Evolutionary conservation across 257 asterid species (phyloP).

Genomic region (Marsdenia floribunda): DNA sequence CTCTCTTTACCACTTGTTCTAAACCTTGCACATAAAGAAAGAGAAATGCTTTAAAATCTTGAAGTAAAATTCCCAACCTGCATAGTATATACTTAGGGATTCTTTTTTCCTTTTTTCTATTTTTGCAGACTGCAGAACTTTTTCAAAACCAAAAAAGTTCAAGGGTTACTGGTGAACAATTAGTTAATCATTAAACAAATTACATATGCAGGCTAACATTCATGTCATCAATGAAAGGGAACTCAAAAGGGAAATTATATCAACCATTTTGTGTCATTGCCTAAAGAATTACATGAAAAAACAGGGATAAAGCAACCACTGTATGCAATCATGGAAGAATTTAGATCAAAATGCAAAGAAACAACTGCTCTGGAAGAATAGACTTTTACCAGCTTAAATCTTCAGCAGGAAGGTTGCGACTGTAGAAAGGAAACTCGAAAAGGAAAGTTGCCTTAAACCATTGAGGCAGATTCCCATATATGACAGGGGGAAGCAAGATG

Average conservation of each 20-base stretch:
- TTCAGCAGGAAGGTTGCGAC: conserved; percentile 63
- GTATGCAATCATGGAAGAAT: neutral
- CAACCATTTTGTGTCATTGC: no score
- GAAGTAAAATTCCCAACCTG: neutral
- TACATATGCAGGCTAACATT: no score
- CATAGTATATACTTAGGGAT: neutral
- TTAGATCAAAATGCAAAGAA: neutral
- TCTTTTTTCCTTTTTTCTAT: neutral
- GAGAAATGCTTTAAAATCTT: neutral
- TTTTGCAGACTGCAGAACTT: no score
- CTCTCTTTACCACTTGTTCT: conserved; percentile 26
- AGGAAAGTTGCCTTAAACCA: conserved; percentile 69
- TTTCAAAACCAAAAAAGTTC: no score
- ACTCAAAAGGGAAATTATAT: no score
- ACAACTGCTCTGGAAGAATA: neutral
- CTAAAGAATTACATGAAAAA: neutral
- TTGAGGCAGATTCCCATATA: conserved; percentile 60
- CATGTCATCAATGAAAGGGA: neutral
- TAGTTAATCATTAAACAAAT: no score
- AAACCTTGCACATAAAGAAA: conserved; percentile 30
- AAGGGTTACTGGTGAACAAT: no score
- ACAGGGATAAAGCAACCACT: neutral
- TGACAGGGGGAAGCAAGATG: conserved; percentile 75
- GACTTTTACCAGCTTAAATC: conserved; percentile 54
- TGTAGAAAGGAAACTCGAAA: conserved; percentile 85